Evolutionary conservation across 306 rosid genomes (phyloP).

Genomic region (Ammopiptanthus mongolicus): DNA sequence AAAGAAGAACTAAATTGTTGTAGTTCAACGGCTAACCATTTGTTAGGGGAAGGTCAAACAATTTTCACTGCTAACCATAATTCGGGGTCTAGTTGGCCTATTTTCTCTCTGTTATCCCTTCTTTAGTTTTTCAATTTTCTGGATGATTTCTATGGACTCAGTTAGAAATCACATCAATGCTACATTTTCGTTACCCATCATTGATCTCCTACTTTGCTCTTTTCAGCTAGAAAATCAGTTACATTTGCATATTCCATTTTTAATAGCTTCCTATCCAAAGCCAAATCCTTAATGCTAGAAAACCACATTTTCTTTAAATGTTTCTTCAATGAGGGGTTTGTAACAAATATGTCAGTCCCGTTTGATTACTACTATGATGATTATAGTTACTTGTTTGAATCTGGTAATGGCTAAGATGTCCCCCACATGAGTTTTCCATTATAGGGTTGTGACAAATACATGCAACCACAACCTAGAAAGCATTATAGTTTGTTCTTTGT

Average conservation of each 20-base stretch:
- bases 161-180: not conserved
- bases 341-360: slow-evolving; percentile 7
- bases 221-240: not conserved
- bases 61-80: slow-evolving; percentile 10
- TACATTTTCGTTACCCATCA: not conserved
- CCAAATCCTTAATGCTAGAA: not conserved
- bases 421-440: not conserved
- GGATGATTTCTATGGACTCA: slow-evolving; percentile 11
- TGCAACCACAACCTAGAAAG: not conserved
- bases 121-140: slow-evolving; percentile 21
- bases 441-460: not conserved
- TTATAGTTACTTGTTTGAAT: slow-evolving; percentile 14
- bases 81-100: slow-evolving; percentile 16
- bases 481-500: not conserved
- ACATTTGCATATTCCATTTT: not conserved
- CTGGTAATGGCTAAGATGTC: slow-evolving; percentile 11
- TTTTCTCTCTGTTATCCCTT: slow-evolving; percentile 32
- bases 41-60: slow-evolving; percentile 17
- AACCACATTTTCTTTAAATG: not conserved
- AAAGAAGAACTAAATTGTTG: slow-evolving; percentile 31
- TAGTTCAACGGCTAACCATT: slow-evolving; percentile 30
- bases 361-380: slow-evolving; percentile 9
- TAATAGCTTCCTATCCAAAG: not conserved
- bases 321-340: slow-evolving; percentile 8
- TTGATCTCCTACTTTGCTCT: not conserved